phyloP scores from a whole-genome alignment of 768 basidiomycete species.

The Goffeauzyma gilvescens region DNA sequence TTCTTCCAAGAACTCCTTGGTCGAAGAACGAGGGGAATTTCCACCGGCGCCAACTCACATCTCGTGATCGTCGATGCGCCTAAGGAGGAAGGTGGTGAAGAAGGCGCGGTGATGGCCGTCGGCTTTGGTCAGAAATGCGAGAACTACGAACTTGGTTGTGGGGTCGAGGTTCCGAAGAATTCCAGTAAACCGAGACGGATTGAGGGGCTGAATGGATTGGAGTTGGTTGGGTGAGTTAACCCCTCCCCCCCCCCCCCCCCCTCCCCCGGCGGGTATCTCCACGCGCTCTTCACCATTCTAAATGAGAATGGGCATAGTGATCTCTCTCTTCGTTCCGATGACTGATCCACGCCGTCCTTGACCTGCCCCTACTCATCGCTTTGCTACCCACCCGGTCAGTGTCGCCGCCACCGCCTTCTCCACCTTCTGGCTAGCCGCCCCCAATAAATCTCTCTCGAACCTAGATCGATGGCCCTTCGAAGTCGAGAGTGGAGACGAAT shows the following conservation, averaged over 20 bases:
- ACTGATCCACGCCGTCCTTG: not conserved
- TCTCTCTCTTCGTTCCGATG: not conserved
- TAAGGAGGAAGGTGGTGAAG: too few relatives aligned
- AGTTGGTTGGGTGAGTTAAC: slow-evolving; percentile 51
- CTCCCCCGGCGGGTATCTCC: not conserved
- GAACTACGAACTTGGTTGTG: slow-evolving; percentile 60
- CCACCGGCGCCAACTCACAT: slow-evolving; percentile 75
- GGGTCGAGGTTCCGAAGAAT: slow-evolving; percentile 53
- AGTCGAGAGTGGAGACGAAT: slow-evolving; percentile 46
- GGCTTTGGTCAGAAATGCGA: slow-evolving; percentile 33
- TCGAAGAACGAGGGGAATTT: slow-evolving; percentile 52
- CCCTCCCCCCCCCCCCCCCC: not conserved
- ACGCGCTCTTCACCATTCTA: not conserved
- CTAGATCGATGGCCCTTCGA: slow-evolving; percentile 63
- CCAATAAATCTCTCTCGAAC: slow-evolving; percentile 54
- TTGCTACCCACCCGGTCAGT: slow-evolving; percentile 35
- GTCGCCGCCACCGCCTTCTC: slow-evolving; percentile 74
- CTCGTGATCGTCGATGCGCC: slow-evolving; percentile 58
- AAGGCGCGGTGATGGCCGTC: slow-evolving; percentile 57
- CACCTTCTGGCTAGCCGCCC: slow-evolving; percentile 60
- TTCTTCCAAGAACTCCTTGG: slow-evolving; percentile 6
- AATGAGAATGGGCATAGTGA: not conserved
- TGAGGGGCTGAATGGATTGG: slow-evolving; percentile 51
- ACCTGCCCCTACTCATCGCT: not conserved
- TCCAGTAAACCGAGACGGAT: slow-evolving; percentile 39